Evolutionary conservation across 441 rosid species (phyloP), one percentile per base, ranked within the genome.

Genomic region (Aquilaria agallochum): DNA sequence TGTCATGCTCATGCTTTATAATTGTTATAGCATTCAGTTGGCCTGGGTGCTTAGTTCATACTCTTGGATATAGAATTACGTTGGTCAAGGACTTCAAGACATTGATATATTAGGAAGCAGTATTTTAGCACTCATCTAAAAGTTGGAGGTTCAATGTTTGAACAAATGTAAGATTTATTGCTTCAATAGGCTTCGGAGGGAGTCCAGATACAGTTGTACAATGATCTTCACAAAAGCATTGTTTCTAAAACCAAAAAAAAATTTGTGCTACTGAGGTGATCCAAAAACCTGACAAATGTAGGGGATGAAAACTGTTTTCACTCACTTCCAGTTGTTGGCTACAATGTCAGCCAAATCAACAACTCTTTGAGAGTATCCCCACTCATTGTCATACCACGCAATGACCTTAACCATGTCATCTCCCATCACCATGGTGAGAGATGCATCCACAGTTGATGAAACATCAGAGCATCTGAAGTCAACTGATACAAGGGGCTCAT

Each of bases 351-450:
- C 95, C 78, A 93, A 80, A 69, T 93, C 98, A 52, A 93, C 98
- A 55, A 94, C 97, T 79, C 98, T 87, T 79, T 94, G 97, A 12
- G 97, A 90, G 79, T 94, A 94, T 47, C 98, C 98, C 97, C 97
- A 94, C 73, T 94, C 97, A 32, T 94, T 94, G 70, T 94, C 97
- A 62, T 90, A 88, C 97, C 97, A 94, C 31, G 98, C 98, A 70
- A 94, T 90, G 56, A 94, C 97, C 80, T 94, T 94, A 52, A 94
- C 93, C 97, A 93, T 86, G 76, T 88, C 98, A 67, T 93, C 97
- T 63, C 96, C 98, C 98, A 94, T 90, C 30, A 94, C 98, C 96
- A 94, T 79, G 58, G 98, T 94, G 56, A 90, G 83, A 0, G 98
- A 87, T 47, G 97, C 76, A 68, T 93, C 98, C 20, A 93, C 85